A percentile compares a stretch with the other conserved stretches of the same genome.
phyloP scores from a whole-genome alignment of 139 green algal species.

The Edaphochlamys debaryana region DNA sequence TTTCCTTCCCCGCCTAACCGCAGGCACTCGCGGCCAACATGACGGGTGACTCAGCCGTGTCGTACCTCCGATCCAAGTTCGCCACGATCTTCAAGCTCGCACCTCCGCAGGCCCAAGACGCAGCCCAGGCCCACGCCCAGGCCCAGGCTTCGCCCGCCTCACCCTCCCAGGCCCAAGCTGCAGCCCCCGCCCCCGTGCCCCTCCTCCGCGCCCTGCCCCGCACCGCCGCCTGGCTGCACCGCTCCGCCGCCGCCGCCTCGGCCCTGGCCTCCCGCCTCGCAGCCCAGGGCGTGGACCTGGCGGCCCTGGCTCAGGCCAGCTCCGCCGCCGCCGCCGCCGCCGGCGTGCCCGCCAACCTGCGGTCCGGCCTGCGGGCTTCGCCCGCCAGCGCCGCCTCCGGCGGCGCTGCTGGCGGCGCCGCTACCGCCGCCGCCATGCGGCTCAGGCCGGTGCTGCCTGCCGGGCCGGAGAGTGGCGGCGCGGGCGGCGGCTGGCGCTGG shows the following conservation, averaged over 20 bases:
- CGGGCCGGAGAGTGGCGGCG: neutral
- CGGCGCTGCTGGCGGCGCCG: neutral
- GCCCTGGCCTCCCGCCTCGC: neutral
- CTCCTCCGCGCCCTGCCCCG: constrained; percentile 16
- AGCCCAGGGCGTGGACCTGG: constrained; percentile 4
- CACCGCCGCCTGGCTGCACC: constrained; percentile 27
- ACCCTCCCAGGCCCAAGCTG: neutral
- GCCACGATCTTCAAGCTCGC: constrained; percentile 45
- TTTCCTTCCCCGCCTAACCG: neutral
- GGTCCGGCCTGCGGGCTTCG: neutral
- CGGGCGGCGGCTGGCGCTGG: constrained; percentile 58
- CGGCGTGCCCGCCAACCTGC: constrained; percentile 13
- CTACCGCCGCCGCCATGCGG: too few relatives aligned
- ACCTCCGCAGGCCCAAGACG: neutral
- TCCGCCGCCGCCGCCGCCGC: constrained; percentile 8
- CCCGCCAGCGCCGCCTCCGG: neutral
- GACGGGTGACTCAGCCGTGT: constrained; percentile 38
- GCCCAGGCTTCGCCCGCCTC: neutral
- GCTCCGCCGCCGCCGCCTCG: neutral
- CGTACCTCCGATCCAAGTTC: constrained; percentile 70
- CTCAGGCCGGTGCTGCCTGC: too few relatives aligned
- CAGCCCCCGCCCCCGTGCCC: neutral
- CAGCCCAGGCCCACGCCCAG: neutral
- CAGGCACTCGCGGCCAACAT: constrained; percentile 12
- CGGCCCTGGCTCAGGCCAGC: neutral